Evolutionary conservation across 164 flowering plant genomes (phyloP).

Genomic region (Vitis rupestris): DNA sequence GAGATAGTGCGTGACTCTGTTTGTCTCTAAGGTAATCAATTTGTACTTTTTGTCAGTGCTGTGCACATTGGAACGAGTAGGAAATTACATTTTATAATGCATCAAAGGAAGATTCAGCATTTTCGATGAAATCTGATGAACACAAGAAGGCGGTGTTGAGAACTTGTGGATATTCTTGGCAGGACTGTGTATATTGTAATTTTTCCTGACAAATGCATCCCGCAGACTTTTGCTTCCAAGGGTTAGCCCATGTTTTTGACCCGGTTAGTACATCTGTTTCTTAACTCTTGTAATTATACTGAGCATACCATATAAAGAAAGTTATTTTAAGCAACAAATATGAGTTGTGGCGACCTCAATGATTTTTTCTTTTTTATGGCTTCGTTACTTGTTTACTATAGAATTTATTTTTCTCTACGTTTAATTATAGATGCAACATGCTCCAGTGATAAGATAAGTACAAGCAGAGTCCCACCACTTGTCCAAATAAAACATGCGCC

Average conservation of each 20-base stretch:
- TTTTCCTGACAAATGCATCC: conserved; percentile 55
- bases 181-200: conserved; percentile 62
- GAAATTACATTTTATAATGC: conserved; percentile 5
- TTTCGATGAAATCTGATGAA: conserved; percentile 15
- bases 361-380: not conserved
- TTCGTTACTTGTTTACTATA: not conserved
- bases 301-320: conserved; percentile 9
- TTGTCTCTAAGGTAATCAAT: not conserved
- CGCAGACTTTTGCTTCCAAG: conserved; percentile 38
- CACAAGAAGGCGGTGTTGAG: conserved; percentile 22
- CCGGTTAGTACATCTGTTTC: conserved; percentile 34
- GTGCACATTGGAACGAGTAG: conserved; percentile 2
- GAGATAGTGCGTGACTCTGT: not conserved
- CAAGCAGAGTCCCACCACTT: not conserved
- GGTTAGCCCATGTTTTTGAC: conserved; percentile 49
- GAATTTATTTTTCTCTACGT: not conserved
- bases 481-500: no score
- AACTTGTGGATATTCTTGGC: conserved; percentile 34
- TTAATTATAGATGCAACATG: not conserved
- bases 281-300: conserved; percentile 27
- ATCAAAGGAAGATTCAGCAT: conserved; percentile 10
- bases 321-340: not conserved
- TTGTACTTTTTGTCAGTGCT: conserved; percentile 1
- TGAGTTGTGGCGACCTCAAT: not conserved
- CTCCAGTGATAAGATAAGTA: not conserved